These are phyloP conservation scores for Nigrospora sphaerica DNA, from an alignment of 2,329 filamentous ascomycete genomes.

Conservation along the genomic window DNA sequence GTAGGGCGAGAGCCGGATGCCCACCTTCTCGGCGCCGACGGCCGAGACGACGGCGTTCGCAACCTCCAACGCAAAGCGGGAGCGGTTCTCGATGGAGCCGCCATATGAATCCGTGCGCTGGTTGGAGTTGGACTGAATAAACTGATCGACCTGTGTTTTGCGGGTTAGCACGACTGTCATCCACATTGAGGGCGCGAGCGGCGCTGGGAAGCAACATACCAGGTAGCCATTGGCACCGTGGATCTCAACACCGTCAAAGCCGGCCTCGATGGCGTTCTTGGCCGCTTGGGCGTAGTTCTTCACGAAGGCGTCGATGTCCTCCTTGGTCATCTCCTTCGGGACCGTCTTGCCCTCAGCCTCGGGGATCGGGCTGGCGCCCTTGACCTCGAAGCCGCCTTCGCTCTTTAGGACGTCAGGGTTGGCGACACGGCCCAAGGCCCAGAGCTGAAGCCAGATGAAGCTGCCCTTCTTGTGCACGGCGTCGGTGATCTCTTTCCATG, in stretches of 20 bases:
- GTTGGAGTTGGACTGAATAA: conserved; percentile 46
- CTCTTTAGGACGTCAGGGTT: conserved; percentile 15
- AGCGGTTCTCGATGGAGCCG: conserved; percentile 46
- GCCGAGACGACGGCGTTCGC: conserved; percentile 41
- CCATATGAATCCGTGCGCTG: conserved; percentile 47
- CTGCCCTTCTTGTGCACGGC: conserved; percentile 50
- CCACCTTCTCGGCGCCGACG: conserved; percentile 37
- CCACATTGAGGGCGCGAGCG: too few relatives aligned
- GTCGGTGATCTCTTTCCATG: conserved; percentile 48
- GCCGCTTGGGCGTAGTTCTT: conserved; percentile 12
- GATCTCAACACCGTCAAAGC: conserved; percentile 10
- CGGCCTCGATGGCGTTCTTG: conserved; percentile 5
- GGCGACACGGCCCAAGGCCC: conserved; percentile 51
- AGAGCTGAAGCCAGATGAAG: conserved; percentile 56
- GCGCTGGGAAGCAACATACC: too few relatives aligned
- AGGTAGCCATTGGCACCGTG: conserved; percentile 38
- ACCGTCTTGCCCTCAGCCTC: conserved; percentile 1
- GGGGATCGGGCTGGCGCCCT: conserved; percentile 4
- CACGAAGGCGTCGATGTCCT: conserved; percentile 7
- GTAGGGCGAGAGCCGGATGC: conserved; percentile 45
- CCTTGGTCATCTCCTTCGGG: conserved; percentile 17
- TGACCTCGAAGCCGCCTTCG: conserved; percentile 16
- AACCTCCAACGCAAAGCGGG: conserved; percentile 44
- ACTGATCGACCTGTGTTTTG: conserved; percentile 36
- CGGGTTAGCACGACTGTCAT: too few relatives aligned